Evolutionary conservation across 2,329 filamentous ascomycete genomes (phyloP), one percentile per base, ranked within the genome.

Genomic region (Diplodia corticola): DNA sequence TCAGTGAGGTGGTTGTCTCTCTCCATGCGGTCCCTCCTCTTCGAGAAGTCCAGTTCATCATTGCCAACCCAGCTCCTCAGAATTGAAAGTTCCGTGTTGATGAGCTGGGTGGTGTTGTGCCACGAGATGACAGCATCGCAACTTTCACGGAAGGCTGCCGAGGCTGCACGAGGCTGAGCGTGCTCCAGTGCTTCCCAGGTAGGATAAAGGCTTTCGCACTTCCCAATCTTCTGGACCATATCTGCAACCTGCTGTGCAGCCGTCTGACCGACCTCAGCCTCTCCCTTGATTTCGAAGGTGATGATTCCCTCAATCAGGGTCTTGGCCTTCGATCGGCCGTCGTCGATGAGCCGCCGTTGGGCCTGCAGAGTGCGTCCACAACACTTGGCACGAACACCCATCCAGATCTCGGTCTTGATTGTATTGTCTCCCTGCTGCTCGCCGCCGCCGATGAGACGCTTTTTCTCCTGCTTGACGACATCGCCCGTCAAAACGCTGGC

Each of bases 21-120:
- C 2, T 88, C 86, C 0, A 91, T 89, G 67, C 87, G 86, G 63
- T 88, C 84, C 69, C 90, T 89, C 24, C 89, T 85, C 74, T 91
- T 90, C 60, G 88, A 88, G 75, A 98, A 99, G 78, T 98, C 93
- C 46, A 99, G 85, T 74, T 97, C 93, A 44, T 93, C 89, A 74
- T 99, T 99, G 64, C 95, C 95, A 28, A 99, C 95, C 95, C 95
- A 99, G 69, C 90, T 93, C 77, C 95, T 93, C 69, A 99, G 79
- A 69, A 98, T 93, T 15, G 89, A 88, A 67, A 99, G 86, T 77
- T 99, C 92, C 2, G 92, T 97, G 77, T 96, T 97, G 83, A 99
- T 98, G 74, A 97, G 88, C 75, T 94, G 89, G 35, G 93, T 97
- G 61, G 93, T 97, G 78, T 98, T 99, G 82, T 97, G 90, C 95